phyloP scores from a whole-genome alignment of 257 asterid genomes.

The Solanum microdontum region DNA sequence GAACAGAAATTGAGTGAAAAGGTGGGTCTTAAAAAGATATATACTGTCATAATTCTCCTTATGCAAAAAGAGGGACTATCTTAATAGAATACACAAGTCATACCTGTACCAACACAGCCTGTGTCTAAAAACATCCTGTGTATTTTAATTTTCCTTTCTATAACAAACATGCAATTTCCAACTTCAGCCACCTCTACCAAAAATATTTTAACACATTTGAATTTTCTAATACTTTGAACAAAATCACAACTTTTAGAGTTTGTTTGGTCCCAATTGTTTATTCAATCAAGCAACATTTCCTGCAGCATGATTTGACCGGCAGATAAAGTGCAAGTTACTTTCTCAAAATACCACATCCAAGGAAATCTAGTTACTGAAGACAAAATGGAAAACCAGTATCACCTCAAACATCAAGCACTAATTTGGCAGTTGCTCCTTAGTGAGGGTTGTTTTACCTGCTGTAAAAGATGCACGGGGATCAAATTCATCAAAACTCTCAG shows the following conservation, averaged over 20 bases:
- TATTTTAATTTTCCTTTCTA: neutral
- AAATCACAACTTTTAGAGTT: neutral
- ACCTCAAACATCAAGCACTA: neutral
- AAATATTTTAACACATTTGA: neutral
- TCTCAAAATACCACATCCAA: neutral
- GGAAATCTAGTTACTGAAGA: neutral
- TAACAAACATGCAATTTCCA: neutral
- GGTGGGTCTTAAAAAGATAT: neutral
- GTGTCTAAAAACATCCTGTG: neutral
- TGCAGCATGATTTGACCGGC: neutral
- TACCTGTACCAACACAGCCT: neutral
- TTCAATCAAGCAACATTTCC: neutral
- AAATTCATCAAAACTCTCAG: constrained; percentile 74
- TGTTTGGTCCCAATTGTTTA: neutral
- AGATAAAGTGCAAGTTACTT: neutral
- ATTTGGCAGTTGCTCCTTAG: neutral
- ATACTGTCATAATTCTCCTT: neutral
- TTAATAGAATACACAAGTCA: neutral
- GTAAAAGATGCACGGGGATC: constrained; percentile 87
- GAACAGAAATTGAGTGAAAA: neutral
- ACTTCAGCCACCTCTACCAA: neutral
- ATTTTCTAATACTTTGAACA: neutral
- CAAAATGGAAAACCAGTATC: neutral
- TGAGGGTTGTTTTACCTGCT: constrained; percentile 42
- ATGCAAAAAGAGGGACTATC: neutral